Conservation (phyloP, 2,329 filamentous ascomycete genomes). For the Nothophoma quercina region DNA sequence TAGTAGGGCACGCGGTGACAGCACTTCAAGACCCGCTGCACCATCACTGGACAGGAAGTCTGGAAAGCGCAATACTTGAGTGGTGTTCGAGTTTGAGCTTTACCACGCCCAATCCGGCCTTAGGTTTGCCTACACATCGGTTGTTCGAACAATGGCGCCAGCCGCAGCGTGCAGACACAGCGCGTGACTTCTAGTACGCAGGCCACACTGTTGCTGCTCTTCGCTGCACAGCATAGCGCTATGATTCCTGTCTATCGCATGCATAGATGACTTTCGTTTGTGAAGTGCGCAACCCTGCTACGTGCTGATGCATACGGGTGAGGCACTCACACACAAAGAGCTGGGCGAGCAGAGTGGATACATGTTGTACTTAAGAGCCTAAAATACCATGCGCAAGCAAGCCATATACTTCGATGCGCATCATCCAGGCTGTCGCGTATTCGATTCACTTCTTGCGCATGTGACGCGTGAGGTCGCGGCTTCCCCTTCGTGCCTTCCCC, state of each 20-base stretch:
- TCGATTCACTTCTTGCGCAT: not conserved
- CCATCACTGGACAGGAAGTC: slow-evolving; percentile 34
- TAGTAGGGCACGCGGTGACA: slow-evolving; percentile 13
- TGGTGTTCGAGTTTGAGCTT: not conserved
- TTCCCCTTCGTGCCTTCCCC: slow-evolving; percentile 34
- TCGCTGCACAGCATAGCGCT: no score
- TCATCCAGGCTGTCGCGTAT: not conserved
- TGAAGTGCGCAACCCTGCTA: no score
- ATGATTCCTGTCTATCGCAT: no score
- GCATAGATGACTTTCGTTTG: no score
- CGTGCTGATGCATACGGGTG: no score
- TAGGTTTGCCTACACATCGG: no score
- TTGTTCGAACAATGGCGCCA: no score
- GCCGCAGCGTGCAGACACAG: no score
- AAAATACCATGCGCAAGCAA: not conserved
- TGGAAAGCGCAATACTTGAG: slow-evolving; percentile 36
- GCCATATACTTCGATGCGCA: not conserved
- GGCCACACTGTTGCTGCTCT: no score
- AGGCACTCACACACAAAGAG: no score
- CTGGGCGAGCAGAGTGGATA: not conserved
- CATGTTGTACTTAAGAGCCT: not conserved
- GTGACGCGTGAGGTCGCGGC: slow-evolving; percentile 21
- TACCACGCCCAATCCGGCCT: no score
- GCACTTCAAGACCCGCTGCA: slow-evolving; percentile 30
- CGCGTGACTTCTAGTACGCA: no score